These are phyloP conservation scores for Chrysoporthe puriensis DNA, from an alignment of 2,329 filamentous ascomycete genomes.

Conservation along the genomic window DNA sequence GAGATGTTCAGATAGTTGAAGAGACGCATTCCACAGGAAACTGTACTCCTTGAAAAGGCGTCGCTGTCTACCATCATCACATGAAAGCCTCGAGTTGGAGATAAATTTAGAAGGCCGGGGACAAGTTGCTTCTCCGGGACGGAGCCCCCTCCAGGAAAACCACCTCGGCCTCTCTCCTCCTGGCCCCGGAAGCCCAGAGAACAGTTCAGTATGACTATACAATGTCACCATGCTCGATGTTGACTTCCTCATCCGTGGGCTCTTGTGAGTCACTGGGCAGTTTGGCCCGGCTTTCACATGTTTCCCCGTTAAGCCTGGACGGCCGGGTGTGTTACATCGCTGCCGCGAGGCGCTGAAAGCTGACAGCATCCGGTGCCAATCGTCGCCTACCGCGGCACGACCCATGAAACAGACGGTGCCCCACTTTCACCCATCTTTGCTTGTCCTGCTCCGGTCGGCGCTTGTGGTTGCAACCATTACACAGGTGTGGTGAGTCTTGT, in stretches of 20 bases:
- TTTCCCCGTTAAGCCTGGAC: neutral
- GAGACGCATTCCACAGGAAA: neutral
- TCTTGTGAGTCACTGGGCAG: neutral
- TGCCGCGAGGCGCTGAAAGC: conserved; percentile 3
- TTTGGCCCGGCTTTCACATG: conserved; percentile 6
- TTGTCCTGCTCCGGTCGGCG: neutral
- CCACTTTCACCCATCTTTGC: neutral
- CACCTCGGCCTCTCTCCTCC: neutral
- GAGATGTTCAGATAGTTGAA: neutral
- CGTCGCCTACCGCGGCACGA: conserved; percentile 8
- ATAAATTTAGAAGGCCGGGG: no score
- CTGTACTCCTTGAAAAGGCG: neutral
- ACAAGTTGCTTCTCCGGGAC: no score
- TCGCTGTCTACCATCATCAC: neutral
- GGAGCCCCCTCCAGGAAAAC: neutral
- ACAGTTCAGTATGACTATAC: neutral
- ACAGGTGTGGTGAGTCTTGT: neutral
- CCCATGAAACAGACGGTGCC: neutral
- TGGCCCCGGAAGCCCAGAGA: neutral
- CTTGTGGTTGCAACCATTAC: neutral
- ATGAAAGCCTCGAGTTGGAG: neutral
- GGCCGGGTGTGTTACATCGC: conserved; percentile 15
- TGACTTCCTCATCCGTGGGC: neutral
- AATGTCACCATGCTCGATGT: neutral
- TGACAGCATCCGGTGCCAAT: neutral